Base-by-base conservation (phyloP, 805 yeast species). In the Metschnikowia continentalis region DNA sequence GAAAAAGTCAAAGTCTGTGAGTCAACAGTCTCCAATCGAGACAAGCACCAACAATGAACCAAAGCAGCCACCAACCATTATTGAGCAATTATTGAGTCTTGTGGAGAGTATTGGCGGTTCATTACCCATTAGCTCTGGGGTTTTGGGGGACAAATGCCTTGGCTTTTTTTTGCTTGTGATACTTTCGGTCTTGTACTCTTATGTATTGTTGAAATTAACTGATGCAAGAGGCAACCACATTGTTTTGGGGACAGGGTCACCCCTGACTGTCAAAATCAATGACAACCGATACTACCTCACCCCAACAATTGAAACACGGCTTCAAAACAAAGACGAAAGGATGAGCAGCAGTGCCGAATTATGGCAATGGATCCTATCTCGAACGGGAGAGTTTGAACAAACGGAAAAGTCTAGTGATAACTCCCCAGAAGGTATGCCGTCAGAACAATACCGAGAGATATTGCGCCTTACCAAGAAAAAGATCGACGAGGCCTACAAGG, bases 351-450 rank as follows among this genome's bases (percentile, higher is more conserved):
- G 33, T 44, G 53, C 54, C 2, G 42, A 46, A 19, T 41, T 59
- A 46, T 59, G 62, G 62, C 51, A 55, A 22, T 59, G 61, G 61
- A 49, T 59, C 6, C 42, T 42, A 17, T 46, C 49, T 17, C 51
- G 61, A 30, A 50, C 53, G 3, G 56, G 49, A 17, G 47, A 40
- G 15, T 33, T 32, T 15, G 40, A 26, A 8, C 17, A 33, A 17
- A 22, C 11, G 22, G 23, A 23, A 6, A 17, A n/a, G 11, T 7
- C 41, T 15, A 10, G 5, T 11, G 8, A 32, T 7, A 13, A 15
- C 17, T 15, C 33, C 5, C 37, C 46, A 3, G 30, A 32, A 19
- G 15, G 8, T 2, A 20, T 20, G 17, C 7, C 33, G 3, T 23
- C 47, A 3, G 51, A 51, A 15, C 54, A 54, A 39, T 53, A 57